Evolutionary conservation across 2,329 filamentous ascomycete species (phyloP).

Genomic region (Microdochium bolleyi): DNA sequence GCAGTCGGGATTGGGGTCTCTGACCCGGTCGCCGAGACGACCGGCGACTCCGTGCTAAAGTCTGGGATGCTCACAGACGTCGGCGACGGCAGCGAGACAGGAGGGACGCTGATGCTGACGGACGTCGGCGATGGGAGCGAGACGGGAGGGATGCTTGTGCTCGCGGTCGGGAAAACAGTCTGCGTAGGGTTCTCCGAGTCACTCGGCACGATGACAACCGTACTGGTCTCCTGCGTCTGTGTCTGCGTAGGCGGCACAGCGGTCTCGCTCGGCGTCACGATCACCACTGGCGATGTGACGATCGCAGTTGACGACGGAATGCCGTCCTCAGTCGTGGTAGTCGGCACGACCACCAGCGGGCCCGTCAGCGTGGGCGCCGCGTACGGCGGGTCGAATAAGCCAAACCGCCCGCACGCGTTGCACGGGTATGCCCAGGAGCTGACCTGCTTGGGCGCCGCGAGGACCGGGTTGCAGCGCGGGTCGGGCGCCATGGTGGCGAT

Average conservation of each 20-base stretch:
- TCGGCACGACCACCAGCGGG: slow-evolving; percentile 12
- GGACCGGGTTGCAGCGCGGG: slow-evolving; percentile 22
- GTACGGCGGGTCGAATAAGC: slow-evolving; percentile 30
- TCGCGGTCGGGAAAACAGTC: neutral
- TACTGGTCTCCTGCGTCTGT: neutral
- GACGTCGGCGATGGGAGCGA: neutral
- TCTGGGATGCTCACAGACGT: too few species aligned
- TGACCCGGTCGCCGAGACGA: neutral
- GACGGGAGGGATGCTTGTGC: neutral
- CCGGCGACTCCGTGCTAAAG: too few species aligned
- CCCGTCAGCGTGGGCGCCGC: slow-evolving; percentile 24
- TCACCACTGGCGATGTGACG: slow-evolving; percentile 6
- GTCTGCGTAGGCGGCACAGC: neutral
- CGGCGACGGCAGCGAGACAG: neutral
- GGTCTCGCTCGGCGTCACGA: neutral
- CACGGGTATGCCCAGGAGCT: slow-evolving; percentile 25
- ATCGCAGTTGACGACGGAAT: slow-evolving; percentile 3
- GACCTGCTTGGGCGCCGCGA: slow-evolving; percentile 20
- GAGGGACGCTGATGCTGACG: neutral
- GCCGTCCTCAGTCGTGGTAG: slow-evolving; percentile 1
- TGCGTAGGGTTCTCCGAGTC: neutral
- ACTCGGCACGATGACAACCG: neutral
- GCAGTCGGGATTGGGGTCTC: neutral
- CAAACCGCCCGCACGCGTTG: slow-evolving; percentile 24
- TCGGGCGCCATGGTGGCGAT: slow-evolving; percentile 19